phyloP scores from a whole-genome alignment of 257 asterid species.

The Solanum sitiens region DNA sequence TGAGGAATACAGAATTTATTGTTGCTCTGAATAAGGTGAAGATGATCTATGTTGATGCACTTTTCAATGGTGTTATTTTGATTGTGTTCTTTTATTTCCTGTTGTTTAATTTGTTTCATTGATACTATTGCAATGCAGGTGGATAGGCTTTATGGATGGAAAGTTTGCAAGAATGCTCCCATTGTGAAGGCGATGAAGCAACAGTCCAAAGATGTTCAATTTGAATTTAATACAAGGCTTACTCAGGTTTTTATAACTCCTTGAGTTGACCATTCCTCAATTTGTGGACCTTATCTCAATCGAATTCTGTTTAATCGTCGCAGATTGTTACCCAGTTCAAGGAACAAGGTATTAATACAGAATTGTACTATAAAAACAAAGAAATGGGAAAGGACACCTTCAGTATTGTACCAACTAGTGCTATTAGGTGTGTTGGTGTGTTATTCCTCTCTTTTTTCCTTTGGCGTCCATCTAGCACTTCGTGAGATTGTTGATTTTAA shows the following conservation, averaged over 20 bases:
- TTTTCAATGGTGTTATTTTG: not conserved
- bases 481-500: not conserved
- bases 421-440: slow-evolving; percentile 55
- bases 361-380: slow-evolving; percentile 84
- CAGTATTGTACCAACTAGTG: slow-evolving; percentile 95
- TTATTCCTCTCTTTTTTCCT: not conserved
- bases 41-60: not conserved
- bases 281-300: not conserved
- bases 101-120: not conserved
- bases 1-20: slow-evolving; percentile 92
- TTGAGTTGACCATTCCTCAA: not conserved
- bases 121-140: slow-evolving; percentile 32
- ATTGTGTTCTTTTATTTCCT: not conserved
- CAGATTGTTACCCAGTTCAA: slow-evolving; percentile 73
- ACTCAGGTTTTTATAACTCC: slow-evolving; percentile 35
- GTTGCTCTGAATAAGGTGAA: slow-evolving; percentile 94
- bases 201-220: slow-evolving; percentile 67
- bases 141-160: slow-evolving; percentile 91
- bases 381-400: slow-evolving; percentile 70
- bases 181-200: slow-evolving; percentile 68
- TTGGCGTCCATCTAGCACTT: not conserved
- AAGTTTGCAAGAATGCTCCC: slow-evolving; percentile 67
- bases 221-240: slow-evolving; percentile 62
- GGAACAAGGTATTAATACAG: slow-evolving; percentile 93
- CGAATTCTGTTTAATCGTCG: not conserved